phyloP scores from a whole-genome alignment of 2,329 filamentous ascomycete genomes.

The Aspergillus felis region DNA sequence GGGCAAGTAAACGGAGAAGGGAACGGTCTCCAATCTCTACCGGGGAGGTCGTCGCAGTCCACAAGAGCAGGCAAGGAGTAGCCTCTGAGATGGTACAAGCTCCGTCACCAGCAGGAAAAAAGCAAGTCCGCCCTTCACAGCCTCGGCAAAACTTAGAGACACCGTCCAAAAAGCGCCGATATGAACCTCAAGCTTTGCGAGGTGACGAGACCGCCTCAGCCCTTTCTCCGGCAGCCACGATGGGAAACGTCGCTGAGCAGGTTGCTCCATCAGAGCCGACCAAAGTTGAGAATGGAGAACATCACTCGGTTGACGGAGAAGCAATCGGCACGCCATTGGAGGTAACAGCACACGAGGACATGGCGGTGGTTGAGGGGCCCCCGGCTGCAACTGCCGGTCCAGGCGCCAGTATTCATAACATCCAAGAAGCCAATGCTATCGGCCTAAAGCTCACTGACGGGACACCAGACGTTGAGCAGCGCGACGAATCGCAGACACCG shows the following conservation, averaged over 20 bases:
- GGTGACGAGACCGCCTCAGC: background rate
- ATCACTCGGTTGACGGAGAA: background rate
- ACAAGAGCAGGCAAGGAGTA: background rate
- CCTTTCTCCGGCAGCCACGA: background rate
- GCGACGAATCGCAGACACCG: background rate
- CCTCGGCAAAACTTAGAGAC: background rate
- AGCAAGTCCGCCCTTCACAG: background rate
- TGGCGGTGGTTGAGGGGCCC: background rate
- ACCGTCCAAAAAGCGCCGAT: constrained; percentile 14
- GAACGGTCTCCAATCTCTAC: background rate
- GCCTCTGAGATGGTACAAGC: background rate
- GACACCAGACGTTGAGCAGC: background rate
- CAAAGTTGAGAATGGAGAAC: background rate
- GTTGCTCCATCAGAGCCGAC: background rate
- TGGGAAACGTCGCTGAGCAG: background rate
- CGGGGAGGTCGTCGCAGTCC: background rate
- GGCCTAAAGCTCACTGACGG: background rate
- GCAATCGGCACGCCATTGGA: background rate
- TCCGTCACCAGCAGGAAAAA: background rate
- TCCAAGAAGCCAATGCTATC: background rate
- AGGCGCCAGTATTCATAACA: background rate
- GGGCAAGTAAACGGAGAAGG: background rate
- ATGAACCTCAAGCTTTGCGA: background rate
- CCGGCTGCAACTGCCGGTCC: background rate
- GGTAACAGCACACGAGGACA: background rate